Evolutionary conservation across 1,284 basidiomycete species (phyloP).

Genomic region (Moesziomyces sp.): DNA sequence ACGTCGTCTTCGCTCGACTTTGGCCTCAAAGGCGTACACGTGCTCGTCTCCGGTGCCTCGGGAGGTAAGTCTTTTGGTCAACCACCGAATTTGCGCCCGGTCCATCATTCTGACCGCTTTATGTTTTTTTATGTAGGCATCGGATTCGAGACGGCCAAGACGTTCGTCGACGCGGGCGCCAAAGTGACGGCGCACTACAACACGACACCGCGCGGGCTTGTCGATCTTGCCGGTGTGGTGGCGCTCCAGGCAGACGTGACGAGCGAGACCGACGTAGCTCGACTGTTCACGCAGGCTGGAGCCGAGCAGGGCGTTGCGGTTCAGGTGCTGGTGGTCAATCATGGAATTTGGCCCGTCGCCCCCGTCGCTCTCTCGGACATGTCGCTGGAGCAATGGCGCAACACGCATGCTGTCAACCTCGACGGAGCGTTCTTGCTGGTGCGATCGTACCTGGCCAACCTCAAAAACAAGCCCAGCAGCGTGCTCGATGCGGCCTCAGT

Average conservation of each 20-base stretch:
- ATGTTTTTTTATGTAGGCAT: constrained; percentile 10
- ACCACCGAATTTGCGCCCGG: no score
- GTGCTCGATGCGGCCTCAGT: constrained; percentile 74
- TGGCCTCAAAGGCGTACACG: constrained; percentile 33
- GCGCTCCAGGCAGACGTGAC: constrained; percentile 74
- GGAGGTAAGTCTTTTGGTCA: constrained; percentile 21
- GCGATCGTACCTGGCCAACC: constrained; percentile 73
- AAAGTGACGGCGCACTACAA: constrained; percentile 80
- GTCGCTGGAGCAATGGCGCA: constrained; percentile 76
- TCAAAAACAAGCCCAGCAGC: constrained; percentile 70
- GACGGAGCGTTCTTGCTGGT: constrained; percentile 76
- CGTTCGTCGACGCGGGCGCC: constrained; percentile 70
- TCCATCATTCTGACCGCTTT: neutral
- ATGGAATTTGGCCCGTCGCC: constrained; percentile 72
- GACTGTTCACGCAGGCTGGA: constrained; percentile 61
- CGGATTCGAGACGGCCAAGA: constrained; percentile 44
- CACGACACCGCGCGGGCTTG: constrained; percentile 71
- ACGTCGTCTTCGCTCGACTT: constrained; percentile 24
- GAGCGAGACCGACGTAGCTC: constrained; percentile 73
- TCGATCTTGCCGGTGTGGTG: constrained; percentile 67
- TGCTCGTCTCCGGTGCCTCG: constrained; percentile 41
- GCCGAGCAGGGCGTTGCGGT: constrained; percentile 64
- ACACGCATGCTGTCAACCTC: constrained; percentile 75
- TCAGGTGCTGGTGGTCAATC: constrained; percentile 75
- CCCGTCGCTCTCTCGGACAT: constrained; percentile 74